Evolutionary conservation across 2,329 filamentous ascomycete species (phyloP), one percentile per base, ranked within the genome.

Genomic region (Metarhizium album): DNA sequence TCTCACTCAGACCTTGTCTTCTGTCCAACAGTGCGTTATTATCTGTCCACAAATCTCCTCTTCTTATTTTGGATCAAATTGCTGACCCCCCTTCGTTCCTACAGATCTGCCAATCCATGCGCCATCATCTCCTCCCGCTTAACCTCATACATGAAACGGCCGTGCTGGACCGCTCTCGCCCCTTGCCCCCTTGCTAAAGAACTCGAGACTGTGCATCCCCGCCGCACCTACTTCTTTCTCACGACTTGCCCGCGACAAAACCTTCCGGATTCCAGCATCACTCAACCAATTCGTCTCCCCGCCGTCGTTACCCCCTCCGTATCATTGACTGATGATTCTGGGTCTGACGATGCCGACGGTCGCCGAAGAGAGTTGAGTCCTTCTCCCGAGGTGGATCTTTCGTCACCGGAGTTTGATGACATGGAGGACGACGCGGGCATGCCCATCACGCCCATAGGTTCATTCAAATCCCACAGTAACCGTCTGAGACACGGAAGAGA

Each of bases 141-240:
- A 48, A 85, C 90, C 40, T 82, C 86, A 33, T 98, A 94, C 70
- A 77, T 96, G 62, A 94, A 95, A 73, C 87, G 93, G 58, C 71
- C 87, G 50, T 86, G 80, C 58, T 89, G 86, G 90, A 87, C 82
- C 27, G 81, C 85, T 7, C 71, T 84, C 48, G 76, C 84, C 47
- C 88, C 86, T 49, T 97, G 93, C 68, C 91, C 93, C 3, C 72
- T 97, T 50, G 88, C 87, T 48, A 97, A 97, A 71, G 89, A 95
- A 69, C 80, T 96, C 50, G 89, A 96, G 65, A 84, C 87, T 40
- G 86, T 91, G 42, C 91, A 97, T 65, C 93, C 93, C 20, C 86
- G 91, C 64, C 88, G 93, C 68, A 90, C 94, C 45, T 97, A 95
- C 74, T 97, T 94, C 71, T 97, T 90, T 71, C 80, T 98, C 53